A percentile compares a stretch with the other conserved stretches of the same genome.
Conservation (phyloP, 73 alveolate genomes). For the Paramecium pentaurelia region DNA sequence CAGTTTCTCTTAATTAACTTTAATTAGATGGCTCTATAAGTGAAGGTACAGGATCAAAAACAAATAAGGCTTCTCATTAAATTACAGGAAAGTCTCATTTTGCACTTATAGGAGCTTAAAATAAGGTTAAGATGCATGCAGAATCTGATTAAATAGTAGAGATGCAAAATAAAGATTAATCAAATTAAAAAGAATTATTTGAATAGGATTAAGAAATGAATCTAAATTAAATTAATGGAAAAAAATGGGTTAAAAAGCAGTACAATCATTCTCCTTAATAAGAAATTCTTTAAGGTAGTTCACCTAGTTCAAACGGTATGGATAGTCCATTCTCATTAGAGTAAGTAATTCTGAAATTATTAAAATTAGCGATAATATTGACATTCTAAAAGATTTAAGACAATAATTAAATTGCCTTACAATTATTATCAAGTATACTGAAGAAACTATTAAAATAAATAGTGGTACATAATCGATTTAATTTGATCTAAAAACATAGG, state of each 20-base stretch:
- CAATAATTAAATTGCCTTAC: not conserved
- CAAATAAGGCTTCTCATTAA: not conserved
- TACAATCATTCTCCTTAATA: not conserved
- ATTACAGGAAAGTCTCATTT: not conserved
- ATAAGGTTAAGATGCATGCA: not conserved
- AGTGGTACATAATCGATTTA: not conserved
- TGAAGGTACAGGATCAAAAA: conserved; percentile 3
- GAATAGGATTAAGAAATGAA: not conserved
- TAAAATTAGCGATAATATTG: not conserved
- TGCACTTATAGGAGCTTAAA: not conserved
- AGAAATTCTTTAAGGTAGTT: not conserved
- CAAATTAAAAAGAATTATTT: not conserved
- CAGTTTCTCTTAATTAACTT: not conserved
- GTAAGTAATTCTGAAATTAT: not conserved
- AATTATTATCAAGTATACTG: not conserved
- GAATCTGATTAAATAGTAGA: not conserved
- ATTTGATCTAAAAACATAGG: not conserved
- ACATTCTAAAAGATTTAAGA: not conserved
- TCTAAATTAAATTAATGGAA: not conserved
- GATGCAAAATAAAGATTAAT: not conserved
- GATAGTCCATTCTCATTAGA: not conserved
- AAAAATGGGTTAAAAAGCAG: not conserved
- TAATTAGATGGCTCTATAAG: not conserved
- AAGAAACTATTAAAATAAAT: not conserved
- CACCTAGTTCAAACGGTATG: not conserved